Percentiles rank a stretch among this genome's conserved stretches.
Conservation (phyloP, 179 eudicot species). For the Monotropa hypopitys region DNA sequence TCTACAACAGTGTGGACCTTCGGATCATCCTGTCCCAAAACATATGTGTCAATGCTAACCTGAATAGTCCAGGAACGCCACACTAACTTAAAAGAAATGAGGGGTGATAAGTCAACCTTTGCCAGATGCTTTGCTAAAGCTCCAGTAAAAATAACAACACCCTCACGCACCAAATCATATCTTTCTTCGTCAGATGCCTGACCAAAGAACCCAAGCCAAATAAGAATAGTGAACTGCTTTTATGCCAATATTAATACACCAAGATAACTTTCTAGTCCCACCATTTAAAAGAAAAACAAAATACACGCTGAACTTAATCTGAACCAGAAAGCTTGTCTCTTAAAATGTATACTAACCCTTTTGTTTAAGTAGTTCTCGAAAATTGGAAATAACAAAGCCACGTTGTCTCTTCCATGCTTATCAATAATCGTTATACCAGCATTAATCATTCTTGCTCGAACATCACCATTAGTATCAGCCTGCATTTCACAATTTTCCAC, state of each 20-base stretch:
- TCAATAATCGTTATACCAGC: constrained; percentile 93
- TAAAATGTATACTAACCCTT: constrained; percentile 35
- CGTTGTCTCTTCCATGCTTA: constrained; percentile 86
- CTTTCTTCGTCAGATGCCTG: constrained; percentile 89
- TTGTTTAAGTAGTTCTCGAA: constrained; percentile 95
- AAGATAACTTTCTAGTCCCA: background rate
- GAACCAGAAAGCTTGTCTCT: background rate
- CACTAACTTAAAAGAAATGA: background rate
- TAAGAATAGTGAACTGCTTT: background rate
- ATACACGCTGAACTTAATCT: background rate
- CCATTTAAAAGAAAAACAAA: background rate
- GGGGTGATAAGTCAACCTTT: constrained; percentile 39
- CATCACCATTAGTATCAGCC: constrained; percentile 94
- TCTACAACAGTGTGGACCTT: constrained; percentile 93
- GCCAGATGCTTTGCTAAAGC: constrained; percentile 90
- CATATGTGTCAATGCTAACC: background rate
- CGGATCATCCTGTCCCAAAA: constrained; percentile 65
- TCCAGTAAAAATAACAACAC: constrained; percentile 97
- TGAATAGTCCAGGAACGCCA: background rate
- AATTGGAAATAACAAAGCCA: constrained; percentile 78
- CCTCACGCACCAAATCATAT: constrained; percentile 96
- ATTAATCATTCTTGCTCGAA: constrained; percentile 95
- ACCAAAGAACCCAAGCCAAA: constrained; percentile 7
- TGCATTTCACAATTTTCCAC: constrained; percentile 19
- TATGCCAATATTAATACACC: background rate